Base-by-base conservation (phyloP, 2,329 filamentous ascomycete genomes). In the Colletotrichum tofieldiae region DNA sequence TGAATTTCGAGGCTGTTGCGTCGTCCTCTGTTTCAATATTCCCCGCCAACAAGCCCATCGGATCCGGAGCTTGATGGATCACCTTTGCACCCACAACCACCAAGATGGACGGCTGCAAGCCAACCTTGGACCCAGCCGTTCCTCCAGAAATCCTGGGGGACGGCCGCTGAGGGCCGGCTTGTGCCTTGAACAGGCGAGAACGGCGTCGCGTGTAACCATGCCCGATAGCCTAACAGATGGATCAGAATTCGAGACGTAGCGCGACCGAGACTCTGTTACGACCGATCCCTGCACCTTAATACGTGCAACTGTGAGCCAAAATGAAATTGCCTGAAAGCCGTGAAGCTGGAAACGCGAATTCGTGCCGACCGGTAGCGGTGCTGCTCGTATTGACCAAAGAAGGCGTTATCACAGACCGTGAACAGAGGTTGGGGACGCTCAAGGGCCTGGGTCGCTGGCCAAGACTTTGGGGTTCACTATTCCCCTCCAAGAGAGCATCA, bases 191-290 rank as follows among this genome's bases (percentile, higher is more conserved):
- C 59, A 55, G 59, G 47, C 65, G 29, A 47, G 45, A 29, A 64
- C 45, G 45, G 59, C 60, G 65, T 64, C 47, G 59, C 54, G 45
- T 55, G 70, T 59, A 60, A 47, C 37, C 59, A 60, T 47, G 39
- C 16, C 66, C 65, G 70, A 70, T 65, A 60, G 47, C 63, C 45
- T 65, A 47, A 45, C 47, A 68, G 43, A 26, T 68, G 59, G 54
- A 45, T 69, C 65, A 54, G 65, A 43, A 58, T 63, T 59, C 65
- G 54, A 65, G 60, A 47, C 54, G 54, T 65, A 23, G 43, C 59
- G 66, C 39, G 60, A 70, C 65, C 58, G 60, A 59, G 51, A 9
- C 32, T 60, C 43, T 51, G 9, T 41, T 41, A 18, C 56, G 51
- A n/a, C 69, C 23, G 47, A 63, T 68, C 65, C 59, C 54, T 59